phyloP scores from a whole-genome alignment of 495 filamentous ascomycete species.

The Diplogelasinospora grovesii region DNA sequence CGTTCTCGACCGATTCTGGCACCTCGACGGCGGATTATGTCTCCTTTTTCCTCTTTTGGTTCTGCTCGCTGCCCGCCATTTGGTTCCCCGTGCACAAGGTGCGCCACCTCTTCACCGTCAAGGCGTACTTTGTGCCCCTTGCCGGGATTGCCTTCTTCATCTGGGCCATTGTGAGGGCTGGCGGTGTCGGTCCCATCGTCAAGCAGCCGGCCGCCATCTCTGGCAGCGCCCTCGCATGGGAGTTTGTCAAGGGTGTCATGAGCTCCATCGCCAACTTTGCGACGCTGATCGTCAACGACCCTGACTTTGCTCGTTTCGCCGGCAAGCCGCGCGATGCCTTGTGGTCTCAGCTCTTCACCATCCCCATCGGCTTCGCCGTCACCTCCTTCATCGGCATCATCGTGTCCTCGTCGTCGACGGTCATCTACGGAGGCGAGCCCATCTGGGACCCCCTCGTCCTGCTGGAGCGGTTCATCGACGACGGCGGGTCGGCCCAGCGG shows the following conservation, averaged over 20 bases:
- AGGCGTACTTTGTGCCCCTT: constrained; percentile 75
- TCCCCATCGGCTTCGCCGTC: constrained; percentile 78
- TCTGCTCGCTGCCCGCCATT: constrained; percentile 71
- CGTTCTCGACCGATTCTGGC: constrained; percentile 56
- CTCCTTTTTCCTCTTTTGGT: constrained; percentile 83
- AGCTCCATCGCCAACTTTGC: constrained; percentile 88
- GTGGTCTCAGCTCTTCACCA: constrained; percentile 86
- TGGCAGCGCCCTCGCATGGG: constrained; percentile 71
- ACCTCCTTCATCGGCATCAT: constrained; percentile 94
- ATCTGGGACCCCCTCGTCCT: constrained; percentile 87
- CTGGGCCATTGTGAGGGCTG: constrained; percentile 77
- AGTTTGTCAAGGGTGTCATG: constrained; percentile 80
- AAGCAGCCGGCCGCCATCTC: constrained; percentile 57
- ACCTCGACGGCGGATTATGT: constrained; percentile 70
- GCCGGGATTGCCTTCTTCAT: constrained; percentile 86
- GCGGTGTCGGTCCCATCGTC: constrained; percentile 81
- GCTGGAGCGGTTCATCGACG: constrained; percentile 63
- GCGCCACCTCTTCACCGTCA: constrained; percentile 87
- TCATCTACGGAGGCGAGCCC: constrained; percentile 64
- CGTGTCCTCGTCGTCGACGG: constrained; percentile 74
- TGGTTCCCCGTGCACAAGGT: constrained; percentile 75
- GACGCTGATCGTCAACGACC: constrained; percentile 77
- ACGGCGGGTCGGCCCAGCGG: constrained; percentile 67
- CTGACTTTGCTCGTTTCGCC: constrained; percentile 87
- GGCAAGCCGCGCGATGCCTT: constrained; percentile 70